phyloP scores from a whole-genome alignment of 2,329 filamentous ascomycete species.

The Sordariomycetes sp. region DNA sequence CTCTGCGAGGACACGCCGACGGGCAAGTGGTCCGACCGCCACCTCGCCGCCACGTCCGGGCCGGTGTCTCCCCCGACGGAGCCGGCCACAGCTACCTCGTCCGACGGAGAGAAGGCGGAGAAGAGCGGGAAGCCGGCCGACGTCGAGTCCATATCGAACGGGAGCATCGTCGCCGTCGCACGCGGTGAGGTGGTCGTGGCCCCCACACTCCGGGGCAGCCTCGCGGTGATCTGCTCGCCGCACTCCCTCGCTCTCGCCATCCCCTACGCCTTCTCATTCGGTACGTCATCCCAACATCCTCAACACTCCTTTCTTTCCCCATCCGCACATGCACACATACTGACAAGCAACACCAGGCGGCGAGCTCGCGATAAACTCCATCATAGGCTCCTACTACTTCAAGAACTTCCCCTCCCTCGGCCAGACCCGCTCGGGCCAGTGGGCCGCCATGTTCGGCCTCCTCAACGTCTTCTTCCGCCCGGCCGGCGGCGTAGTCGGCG shows the following conservation, averaged over 20 bases:
- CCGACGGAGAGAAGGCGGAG: constrained; percentile 15
- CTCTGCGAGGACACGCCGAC: constrained; percentile 74
- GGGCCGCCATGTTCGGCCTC: constrained; percentile 66
- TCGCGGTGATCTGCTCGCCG: constrained; percentile 34
- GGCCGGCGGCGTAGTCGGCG: constrained; percentile 47
- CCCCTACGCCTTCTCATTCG: constrained; percentile 53
- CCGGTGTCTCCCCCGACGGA: neutral
- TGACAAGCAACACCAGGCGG: constrained; percentile 23
- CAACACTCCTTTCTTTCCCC: neutral
- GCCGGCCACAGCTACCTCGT: neutral
- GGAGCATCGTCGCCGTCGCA: constrained; percentile 35
- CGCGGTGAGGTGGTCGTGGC: constrained; percentile 41
- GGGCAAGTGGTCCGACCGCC: constrained; percentile 63
- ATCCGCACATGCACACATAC: neutral
- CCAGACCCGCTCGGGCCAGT: constrained; percentile 45
- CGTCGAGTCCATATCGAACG: neutral
- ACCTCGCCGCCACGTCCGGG: constrained; percentile 1
- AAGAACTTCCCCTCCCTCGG: constrained; percentile 47
- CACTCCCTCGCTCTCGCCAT: constrained; percentile 44
- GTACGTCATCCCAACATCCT: neutral
- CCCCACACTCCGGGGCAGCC: constrained; percentile 40
- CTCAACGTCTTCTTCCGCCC: constrained; percentile 61
- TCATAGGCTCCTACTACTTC: constrained; percentile 48
- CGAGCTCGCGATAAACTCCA: constrained; percentile 51
- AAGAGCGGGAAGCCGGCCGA: neutral